Evolutionary conservation across 345 rosid species (phyloP).

Genomic region (Brassica cretica): DNA sequence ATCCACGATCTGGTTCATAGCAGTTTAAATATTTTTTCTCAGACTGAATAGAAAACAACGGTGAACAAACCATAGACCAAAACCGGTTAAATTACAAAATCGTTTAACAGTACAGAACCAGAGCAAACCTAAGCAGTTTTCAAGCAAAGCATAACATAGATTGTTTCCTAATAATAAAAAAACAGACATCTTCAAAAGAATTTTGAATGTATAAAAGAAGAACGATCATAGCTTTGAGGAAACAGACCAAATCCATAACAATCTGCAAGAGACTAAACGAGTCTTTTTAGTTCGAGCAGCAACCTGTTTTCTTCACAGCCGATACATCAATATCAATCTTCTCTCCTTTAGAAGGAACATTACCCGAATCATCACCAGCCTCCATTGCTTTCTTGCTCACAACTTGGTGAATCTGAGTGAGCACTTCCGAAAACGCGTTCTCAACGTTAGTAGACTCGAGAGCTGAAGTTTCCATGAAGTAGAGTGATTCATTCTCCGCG

Average conservation of each 20-base stretch:
- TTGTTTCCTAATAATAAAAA: neutral
- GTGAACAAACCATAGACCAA: neutral
- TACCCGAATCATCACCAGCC: slow-evolving; percentile 51
- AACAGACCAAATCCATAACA: slow-evolving; percentile 9
- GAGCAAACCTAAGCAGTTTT: neutral
- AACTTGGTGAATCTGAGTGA: slow-evolving; percentile 74
- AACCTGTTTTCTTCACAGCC: slow-evolving; percentile 83
- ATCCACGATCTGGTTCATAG: no score
- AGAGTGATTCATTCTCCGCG: slow-evolving; percentile 78
- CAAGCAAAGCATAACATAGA: neutral
- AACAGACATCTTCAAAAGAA: slow-evolving; percentile 23
- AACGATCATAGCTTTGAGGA: neutral
- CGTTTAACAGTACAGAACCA: neutral
- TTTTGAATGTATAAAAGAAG: neutral
- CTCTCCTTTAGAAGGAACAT: slow-evolving; percentile 80
- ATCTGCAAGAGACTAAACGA: slow-evolving; percentile 11
- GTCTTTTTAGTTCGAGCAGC: slow-evolving; percentile 74
- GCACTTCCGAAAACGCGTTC: slow-evolving; percentile 85
- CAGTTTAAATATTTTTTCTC: no score
- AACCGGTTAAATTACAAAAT: neutral
- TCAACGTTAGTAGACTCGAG: slow-evolving; percentile 87
- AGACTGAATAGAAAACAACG: neutral
- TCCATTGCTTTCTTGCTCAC: slow-evolving; percentile 94
- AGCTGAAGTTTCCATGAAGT: slow-evolving; percentile 95
- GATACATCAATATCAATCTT: slow-evolving; percentile 90